Percentiles rank a stretch among this genome's conserved stretches.
Evolutionary conservation across 75 land plant genomes (phyloP).

Genomic region (Cryptomeria japonica): DNA sequence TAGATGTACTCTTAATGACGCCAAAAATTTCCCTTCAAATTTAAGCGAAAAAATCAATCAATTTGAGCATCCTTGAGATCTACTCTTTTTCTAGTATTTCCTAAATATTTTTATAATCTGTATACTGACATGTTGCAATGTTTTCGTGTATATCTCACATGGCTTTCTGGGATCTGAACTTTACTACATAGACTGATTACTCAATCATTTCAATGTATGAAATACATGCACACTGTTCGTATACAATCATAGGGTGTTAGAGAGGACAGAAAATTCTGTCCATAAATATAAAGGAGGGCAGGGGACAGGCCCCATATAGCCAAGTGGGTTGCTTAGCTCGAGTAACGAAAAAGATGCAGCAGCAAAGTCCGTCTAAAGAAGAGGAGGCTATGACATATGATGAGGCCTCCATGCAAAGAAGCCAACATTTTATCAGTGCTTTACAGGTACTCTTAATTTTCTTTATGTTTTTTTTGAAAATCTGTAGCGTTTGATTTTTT

Average conservation of each 20-base stretch:
- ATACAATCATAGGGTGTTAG: constrained; percentile 5
- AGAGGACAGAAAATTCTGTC: neutral
- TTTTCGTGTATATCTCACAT: neutral
- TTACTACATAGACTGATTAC: neutral
- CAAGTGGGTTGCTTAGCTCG: neutral
- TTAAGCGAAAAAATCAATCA: neutral
- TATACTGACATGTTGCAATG: neutral
- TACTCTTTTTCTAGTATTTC: neutral
- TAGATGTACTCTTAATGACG: neutral
- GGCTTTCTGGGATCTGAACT: neutral
- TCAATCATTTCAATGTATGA: neutral
- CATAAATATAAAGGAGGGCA: neutral
- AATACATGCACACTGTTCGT: constrained; percentile 10
- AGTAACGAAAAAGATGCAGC: constrained; percentile 1
- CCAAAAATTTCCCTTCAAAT: neutral
- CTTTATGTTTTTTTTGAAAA: neutral
- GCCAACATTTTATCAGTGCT: constrained; percentile 82
- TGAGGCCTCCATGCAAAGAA: constrained; percentile 88
- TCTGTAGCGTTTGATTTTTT: neutral
- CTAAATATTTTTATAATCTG: neutral
- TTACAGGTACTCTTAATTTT: constrained; percentile 43
- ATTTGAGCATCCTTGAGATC: neutral
- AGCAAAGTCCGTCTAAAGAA: constrained; percentile 16
- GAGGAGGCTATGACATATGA: constrained; percentile 77
- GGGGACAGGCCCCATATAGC: constrained; percentile 5